Evolutionary conservation across 352 stramenopile genomes (phyloP).

Genomic region (Globisporangium parvum): DNA sequence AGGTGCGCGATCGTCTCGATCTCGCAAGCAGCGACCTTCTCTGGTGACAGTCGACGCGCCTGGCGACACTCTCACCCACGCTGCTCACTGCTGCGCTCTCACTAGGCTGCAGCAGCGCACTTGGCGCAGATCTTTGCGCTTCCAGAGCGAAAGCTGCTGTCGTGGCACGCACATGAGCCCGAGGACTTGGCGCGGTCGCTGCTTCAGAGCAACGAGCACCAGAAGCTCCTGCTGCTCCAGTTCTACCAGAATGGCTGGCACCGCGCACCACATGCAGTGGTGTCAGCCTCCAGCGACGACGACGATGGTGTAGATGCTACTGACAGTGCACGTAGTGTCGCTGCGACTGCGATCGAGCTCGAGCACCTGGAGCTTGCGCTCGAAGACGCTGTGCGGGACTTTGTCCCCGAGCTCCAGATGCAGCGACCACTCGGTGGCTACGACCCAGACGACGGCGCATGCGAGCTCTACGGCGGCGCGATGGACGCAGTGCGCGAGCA

Average conservation of each 20-base stretch:
- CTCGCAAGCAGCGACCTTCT: too few species aligned
- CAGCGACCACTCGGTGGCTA: neutral
- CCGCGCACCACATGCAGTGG: neutral
- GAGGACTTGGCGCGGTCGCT: conserved; percentile 26
- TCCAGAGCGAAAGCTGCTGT: neutral
- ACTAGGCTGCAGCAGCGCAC: conserved; percentile 8
- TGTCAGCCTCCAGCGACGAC: conserved; percentile 5
- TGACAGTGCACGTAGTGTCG: conserved; percentile 1
- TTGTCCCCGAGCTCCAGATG: conserved; percentile 28
- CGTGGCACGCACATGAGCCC: neutral
- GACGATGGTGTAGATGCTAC: neutral
- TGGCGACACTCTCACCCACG: neutral
- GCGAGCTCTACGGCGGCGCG: conserved; percentile 10
- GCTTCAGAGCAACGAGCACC: conserved; percentile 29
- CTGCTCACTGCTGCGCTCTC: neutral
- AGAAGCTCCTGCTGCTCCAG: conserved; percentile 26
- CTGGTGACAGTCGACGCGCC: neutral
- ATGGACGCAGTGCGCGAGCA: conserved; percentile 31
- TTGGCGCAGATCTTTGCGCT: conserved; percentile 18
- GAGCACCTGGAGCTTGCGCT: conserved; percentile 22
- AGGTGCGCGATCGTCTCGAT: conserved; percentile 9
- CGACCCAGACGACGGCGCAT: conserved; percentile 13
- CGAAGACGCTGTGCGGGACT: conserved; percentile 29
- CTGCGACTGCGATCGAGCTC: conserved; percentile 3
- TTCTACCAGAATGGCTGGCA: conserved; percentile 54